Percentiles rank a stretch among this genome's conserved stretches.
These are phyloP conservation scores for Litsea cubeba DNA, from an alignment of 164 flowering plant species.

Conservation along the genomic window DNA sequence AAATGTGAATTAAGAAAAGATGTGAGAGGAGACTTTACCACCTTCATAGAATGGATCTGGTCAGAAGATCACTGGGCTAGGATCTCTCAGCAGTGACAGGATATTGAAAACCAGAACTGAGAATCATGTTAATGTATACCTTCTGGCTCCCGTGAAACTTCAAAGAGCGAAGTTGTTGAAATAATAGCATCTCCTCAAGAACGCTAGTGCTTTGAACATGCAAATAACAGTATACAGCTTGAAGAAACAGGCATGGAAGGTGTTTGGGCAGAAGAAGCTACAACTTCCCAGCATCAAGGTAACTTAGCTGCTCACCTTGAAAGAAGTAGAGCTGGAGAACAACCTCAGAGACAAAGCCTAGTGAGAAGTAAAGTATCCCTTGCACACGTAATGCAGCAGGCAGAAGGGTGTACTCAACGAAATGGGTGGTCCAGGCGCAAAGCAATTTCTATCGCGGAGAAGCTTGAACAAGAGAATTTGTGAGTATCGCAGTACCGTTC, in stretches of 20 bases:
- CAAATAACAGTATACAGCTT: slow-evolving; percentile 13
- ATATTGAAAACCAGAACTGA: slow-evolving; percentile 21
- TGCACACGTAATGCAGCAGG: slow-evolving; percentile 91
- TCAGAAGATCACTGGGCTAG: slow-evolving; percentile 23
- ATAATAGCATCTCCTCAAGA: slow-evolving; percentile 41
- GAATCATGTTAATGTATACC: slow-evolving; percentile 15
- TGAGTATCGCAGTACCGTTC: slow-evolving; percentile 28
- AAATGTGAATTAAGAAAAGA: slow-evolving; percentile 55
- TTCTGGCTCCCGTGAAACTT: slow-evolving; percentile 22
- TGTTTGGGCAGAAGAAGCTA: slow-evolving; percentile 29
- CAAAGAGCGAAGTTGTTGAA: slow-evolving; percentile 78
- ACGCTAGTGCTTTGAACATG: slow-evolving; percentile 19
- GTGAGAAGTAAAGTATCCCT: slow-evolving; percentile 89
- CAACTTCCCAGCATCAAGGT: slow-evolving; percentile 27
- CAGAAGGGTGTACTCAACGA: slow-evolving; percentile 67
- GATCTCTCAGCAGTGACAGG: slow-evolving; percentile 13
- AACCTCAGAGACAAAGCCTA: slow-evolving; percentile 56
- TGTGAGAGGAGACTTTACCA: slow-evolving; percentile 14
- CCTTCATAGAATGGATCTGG: slow-evolving; percentile 17
- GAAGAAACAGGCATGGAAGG: slow-evolving; percentile 27
- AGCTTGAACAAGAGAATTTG: slow-evolving; percentile 95
- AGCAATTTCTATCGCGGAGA: slow-evolving; percentile 94
- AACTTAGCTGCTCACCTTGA: slow-evolving; percentile 28
- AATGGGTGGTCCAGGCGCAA: slow-evolving; percentile 79
- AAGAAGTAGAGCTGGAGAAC: slow-evolving; percentile 41